Conservation (phyloP, 352 stramenopile genomes). For the Globisporangium cederbergense region DNA sequence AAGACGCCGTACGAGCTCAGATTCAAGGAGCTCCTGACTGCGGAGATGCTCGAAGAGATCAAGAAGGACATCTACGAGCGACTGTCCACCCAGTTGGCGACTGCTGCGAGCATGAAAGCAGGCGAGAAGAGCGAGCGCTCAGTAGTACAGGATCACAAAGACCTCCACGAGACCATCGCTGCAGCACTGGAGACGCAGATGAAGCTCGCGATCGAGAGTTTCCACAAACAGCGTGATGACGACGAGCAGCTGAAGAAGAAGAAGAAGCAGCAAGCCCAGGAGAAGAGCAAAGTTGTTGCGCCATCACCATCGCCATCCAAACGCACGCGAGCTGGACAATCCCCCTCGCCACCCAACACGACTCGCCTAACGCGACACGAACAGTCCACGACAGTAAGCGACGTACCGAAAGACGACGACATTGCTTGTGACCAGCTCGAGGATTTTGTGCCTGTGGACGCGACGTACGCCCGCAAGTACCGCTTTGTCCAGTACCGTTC, state of each 20-base stretch:
- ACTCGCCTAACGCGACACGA: neutral
- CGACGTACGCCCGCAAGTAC: constrained; percentile 45
- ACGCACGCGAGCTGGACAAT: neutral
- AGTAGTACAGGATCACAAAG: constrained; percentile 17
- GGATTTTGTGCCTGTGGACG: constrained; percentile 42
- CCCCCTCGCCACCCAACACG: neutral
- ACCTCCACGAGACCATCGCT: constrained; percentile 51
- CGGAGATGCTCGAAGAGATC: constrained; percentile 48
- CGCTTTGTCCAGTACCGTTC: constrained; percentile 31
- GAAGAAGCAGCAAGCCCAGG: neutral
- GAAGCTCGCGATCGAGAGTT: constrained; percentile 30
- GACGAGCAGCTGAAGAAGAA: constrained; percentile 12
- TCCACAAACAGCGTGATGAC: constrained; percentile 21
- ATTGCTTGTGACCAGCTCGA: constrained; percentile 42
- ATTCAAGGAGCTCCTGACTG: constrained; percentile 50
- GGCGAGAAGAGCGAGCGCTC: constrained; percentile 4
- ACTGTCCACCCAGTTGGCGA: constrained; percentile 36
- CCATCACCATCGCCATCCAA: constrained; percentile 8
- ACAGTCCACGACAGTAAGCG: neutral
- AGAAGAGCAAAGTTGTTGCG: neutral
- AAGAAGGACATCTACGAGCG: constrained; percentile 63
- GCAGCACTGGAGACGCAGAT: constrained; percentile 48
- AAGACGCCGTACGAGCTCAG: constrained; percentile 24
- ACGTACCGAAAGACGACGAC: constrained; percentile 21
- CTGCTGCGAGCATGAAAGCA: neutral